A percentile compares a stretch with the other conserved stretches of the same genome.
Conservation (phyloP, 257 asterid genomes). For the Primulina eburnea region DNA sequence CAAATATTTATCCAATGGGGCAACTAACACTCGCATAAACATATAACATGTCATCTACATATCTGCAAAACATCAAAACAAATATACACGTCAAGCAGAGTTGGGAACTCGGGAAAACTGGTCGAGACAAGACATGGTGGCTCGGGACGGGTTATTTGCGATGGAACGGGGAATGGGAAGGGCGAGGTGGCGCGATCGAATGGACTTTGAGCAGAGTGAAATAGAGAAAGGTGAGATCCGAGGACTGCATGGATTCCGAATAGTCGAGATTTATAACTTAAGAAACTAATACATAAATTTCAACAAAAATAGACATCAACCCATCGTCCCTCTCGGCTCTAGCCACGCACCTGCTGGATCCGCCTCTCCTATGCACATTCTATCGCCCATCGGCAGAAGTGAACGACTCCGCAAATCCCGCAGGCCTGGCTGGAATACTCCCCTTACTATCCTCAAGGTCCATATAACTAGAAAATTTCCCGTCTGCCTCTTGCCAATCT, state of each 20-base stretch:
- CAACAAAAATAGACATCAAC: background rate
- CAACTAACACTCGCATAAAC: too few species aligned
- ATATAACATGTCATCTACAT: background rate
- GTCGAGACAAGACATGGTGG: background rate
- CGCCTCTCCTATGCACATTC: background rate
- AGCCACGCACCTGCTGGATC: background rate
- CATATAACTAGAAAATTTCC: constrained; percentile 52
- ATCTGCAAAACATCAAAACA: background rate
- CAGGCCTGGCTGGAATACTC: constrained; percentile 79
- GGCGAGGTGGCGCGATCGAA: background rate
- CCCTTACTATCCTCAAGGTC: constrained; percentile 82
- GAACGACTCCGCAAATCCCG: constrained; percentile 88
- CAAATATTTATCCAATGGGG: too few species aligned
- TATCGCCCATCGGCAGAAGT: constrained; percentile 84
- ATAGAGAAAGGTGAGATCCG: background rate
- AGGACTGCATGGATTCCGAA: too few species aligned
- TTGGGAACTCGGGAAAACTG: background rate
- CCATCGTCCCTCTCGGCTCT: too few species aligned
- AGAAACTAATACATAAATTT: background rate
- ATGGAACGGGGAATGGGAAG: background rate
- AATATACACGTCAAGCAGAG: background rate
- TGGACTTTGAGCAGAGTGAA: background rate
- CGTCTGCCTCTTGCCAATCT: constrained; percentile 87
- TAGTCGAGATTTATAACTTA: background rate
- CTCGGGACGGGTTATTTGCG: background rate